Base-by-base conservation (phyloP, 495 filamentous ascomycete species). In the Saxophila tyrrhenica region DNA sequence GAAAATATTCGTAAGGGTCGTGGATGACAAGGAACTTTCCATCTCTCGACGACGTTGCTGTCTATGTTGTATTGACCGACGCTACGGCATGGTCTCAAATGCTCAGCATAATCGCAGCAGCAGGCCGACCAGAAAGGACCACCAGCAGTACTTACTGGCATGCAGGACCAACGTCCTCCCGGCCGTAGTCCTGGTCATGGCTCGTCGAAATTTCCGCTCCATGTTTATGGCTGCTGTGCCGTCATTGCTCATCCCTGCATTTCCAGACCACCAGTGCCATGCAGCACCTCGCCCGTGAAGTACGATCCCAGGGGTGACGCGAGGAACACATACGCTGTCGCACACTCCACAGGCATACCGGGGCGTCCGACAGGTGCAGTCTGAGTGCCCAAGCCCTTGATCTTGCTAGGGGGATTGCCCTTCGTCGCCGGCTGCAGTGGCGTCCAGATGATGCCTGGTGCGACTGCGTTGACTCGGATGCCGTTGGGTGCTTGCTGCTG, bases 301-400 rank as follows among this genome's bases (percentile, higher is more conserved):
- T 54, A 61, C 2, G 25, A 44, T 1, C 44, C 58, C 25, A 57
- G 25, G 46, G 58, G 58, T 21, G 49, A 50, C 8, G 58, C 58
- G 15, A 61, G 55, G 45, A 84, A 84, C 0, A 84, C 74, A 65
- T 75, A 84, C 41, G 73, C 77, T 7, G 80, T 75, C 3, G 79
- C 81, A 52, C 83, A 73, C 64, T 86, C 80, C 50, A 73, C 76
- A 3, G 80, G 81, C 68, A 82, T 73, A 1, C 78, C 79, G 2
- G 78, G 71, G 17, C 77, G 67, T 2, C 74, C 75, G 24, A 83
- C 59, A 35, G 69, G 64, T 17, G 62, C 63, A 57, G 70, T 65
- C 0, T 20, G 65, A 58, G 50, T 45, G 24, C 75, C 76, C 51
- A 79, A 78, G 17, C 64, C 68, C 45, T 81, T 72, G 73, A 81